A percentile compares a stretch with the other conserved stretches of the same genome.
phyloP scores from a whole-genome alignment of 176 grass and related monocot genomes.

The Saccharum officinarum region DNA sequence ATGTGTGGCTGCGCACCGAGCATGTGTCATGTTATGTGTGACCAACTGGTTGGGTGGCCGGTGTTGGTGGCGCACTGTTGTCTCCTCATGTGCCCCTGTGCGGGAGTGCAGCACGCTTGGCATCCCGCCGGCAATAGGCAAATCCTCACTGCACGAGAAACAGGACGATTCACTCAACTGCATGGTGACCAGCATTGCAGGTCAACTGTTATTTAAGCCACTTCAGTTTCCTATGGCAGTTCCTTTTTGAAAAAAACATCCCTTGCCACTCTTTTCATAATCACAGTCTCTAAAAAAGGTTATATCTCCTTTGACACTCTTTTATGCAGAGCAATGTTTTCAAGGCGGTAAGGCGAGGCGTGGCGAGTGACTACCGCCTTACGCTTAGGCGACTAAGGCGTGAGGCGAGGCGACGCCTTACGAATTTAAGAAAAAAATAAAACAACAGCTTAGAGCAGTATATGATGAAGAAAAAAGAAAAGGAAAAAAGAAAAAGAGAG shows the following conservation, averaged over 20 bases:
- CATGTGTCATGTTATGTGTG: background rate
- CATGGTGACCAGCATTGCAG: background rate
- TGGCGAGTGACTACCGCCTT: no score
- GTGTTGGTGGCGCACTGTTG: no score
- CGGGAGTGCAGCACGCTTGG: no score
- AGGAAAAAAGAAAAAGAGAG: no score
- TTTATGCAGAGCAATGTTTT: background rate
- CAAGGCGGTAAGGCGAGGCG: no score
- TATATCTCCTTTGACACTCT: background rate
- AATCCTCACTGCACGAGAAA: background rate
- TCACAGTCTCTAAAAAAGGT: background rate
- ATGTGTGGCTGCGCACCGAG: background rate
- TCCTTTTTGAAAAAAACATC: background rate
- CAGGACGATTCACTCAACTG: background rate
- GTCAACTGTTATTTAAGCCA: background rate
- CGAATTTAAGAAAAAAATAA: no score
- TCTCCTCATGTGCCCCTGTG: no score
- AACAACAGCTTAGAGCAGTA: no score
- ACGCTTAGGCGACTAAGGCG: no score
- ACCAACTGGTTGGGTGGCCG: background rate
- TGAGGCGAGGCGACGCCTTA: no score
- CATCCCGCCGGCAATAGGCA: background rate
- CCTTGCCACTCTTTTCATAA: background rate
- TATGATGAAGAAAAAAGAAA: no score
- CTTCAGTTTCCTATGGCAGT: background rate